These are phyloP conservation scores for Leccinum pallidistipes DNA, from an alignment of 1,284 basidiomycete species.

Conservation along the genomic window DNA sequence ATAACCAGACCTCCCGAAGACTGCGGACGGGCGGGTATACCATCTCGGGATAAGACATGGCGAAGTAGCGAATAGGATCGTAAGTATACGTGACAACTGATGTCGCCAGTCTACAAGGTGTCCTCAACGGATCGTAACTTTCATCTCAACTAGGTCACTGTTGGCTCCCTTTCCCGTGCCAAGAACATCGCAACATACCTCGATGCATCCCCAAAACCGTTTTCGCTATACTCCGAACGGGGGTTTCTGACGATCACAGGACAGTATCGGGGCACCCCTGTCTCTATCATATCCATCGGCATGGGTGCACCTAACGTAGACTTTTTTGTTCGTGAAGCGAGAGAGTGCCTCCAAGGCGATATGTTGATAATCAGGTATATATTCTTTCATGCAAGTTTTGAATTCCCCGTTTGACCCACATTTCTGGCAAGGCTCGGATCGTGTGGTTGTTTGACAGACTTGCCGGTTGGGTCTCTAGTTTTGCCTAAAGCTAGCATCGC, in stretches of 20 bases:
- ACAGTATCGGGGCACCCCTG: conserved; percentile 63
- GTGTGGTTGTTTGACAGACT: conserved; percentile 72
- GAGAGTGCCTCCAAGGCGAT: conserved; percentile 77
- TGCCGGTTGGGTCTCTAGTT: conserved; percentile 73
- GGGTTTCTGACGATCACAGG: conserved; percentile 84
- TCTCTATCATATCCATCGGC: conserved; percentile 79
- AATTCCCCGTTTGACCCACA: conserved; percentile 3
- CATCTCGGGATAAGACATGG: conserved; percentile 74
- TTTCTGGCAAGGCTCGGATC: conserved; percentile 61
- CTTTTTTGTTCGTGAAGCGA: conserved; percentile 81
- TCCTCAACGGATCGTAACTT: conserved; percentile 3
- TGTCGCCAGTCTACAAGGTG: not conserved
- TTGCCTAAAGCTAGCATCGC: conserved; percentile 68
- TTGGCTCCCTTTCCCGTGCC: conserved; percentile 74
- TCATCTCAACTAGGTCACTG: conserved; percentile 56
- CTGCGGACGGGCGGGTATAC: conserved; percentile 69
- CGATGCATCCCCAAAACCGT: conserved; percentile 57
- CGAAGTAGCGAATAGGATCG: conserved; percentile 81
- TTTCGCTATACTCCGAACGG: conserved; percentile 68
- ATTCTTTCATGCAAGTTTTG: conserved; percentile 7
- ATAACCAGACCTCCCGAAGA: conserved; percentile 68
- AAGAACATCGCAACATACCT: conserved; percentile 57
- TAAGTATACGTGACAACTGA: conserved; percentile 35
- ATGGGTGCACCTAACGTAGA: conserved; percentile 84
- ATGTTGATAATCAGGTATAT: conserved; percentile 72